Evolutionary conservation across 176 grass and related monocot species (phyloP).

Genomic region (Oryza meyeriana): DNA sequence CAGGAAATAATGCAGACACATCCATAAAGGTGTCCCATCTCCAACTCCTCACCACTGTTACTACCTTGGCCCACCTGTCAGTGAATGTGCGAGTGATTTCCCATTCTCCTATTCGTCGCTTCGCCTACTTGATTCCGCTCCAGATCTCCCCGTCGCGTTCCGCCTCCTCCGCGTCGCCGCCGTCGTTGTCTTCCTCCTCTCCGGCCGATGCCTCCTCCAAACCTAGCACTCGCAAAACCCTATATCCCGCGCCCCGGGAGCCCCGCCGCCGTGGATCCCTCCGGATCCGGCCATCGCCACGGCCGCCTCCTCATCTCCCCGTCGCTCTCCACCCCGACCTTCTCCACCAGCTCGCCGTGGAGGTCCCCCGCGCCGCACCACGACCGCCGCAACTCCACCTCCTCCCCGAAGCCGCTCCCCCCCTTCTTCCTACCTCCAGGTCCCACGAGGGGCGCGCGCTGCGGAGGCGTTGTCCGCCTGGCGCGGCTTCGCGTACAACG

Average conservation of each 20-base stretch:
- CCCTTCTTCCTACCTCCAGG: constrained; percentile 36
- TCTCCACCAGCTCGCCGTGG: constrained; percentile 52
- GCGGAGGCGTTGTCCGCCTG: constrained; percentile 21
- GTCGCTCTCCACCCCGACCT: constrained; percentile 52
- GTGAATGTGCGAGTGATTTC: neutral
- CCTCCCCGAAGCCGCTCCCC: constrained; percentile 50
- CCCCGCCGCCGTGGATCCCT: constrained; percentile 54
- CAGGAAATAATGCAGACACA: no score
- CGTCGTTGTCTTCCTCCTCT: constrained; percentile 20
- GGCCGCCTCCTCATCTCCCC: constrained; percentile 74
- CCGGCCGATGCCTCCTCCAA: constrained; percentile 35
- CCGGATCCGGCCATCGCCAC: constrained; percentile 54
- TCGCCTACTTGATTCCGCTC: neutral
- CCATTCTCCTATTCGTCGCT: neutral
- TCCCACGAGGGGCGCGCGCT: constrained; percentile 10
- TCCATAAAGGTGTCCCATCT: no score
- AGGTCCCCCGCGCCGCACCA: constrained; percentile 43
- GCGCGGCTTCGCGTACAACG: constrained; percentile 65
- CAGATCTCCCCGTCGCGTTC: constrained; percentile 27
- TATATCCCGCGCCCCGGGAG: constrained; percentile 26
- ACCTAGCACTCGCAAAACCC: constrained; percentile 37
- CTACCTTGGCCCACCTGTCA: neutral
- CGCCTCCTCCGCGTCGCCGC: neutral
- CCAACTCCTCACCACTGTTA: no score
- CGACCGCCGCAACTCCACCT: constrained; percentile 54